Evolutionary conservation across 179 eudicot genomes (phyloP).

Genomic region (Amaranthus tricolor): DNA sequence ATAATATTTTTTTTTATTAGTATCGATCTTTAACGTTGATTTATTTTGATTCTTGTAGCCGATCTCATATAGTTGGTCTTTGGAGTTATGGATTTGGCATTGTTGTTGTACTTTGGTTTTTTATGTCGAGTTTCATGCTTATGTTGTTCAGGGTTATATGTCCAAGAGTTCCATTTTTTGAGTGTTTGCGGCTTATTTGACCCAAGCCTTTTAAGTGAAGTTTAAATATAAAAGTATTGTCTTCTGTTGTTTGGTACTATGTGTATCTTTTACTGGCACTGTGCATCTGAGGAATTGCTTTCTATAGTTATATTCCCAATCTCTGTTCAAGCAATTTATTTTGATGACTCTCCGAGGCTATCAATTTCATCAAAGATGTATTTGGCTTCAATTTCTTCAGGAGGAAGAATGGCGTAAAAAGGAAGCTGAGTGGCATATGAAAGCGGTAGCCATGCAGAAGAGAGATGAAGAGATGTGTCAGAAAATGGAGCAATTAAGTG

Average conservation of each 20-base stretch:
- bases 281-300: neutral
- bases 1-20: too few species aligned
- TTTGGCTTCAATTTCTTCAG: slow-evolving; percentile 32
- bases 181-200: neutral
- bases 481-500: slow-evolving; percentile 45
- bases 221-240: neutral
- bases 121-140: neutral
- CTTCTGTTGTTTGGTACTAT: neutral
- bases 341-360: neutral
- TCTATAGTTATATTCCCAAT: neutral
- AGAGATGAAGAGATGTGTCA: slow-evolving; percentile 54
- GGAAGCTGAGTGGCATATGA: slow-evolving; percentile 51
- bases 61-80: neutral
- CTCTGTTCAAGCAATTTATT: neutral
- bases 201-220: neutral
- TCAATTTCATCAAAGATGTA: neutral
- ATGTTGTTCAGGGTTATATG: neutral
- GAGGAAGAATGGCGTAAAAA: slow-evolving; percentile 48
- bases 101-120: neutral
- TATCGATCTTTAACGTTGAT: neutral
- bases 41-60: neutral
- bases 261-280: too few species aligned
- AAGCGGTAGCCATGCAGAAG: slow-evolving; percentile 49
- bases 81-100: neutral
- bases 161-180: neutral